phyloP scores from a whole-genome alignment of 768 basidiomycete species.

The Hygrocybe coccinea region DNA sequence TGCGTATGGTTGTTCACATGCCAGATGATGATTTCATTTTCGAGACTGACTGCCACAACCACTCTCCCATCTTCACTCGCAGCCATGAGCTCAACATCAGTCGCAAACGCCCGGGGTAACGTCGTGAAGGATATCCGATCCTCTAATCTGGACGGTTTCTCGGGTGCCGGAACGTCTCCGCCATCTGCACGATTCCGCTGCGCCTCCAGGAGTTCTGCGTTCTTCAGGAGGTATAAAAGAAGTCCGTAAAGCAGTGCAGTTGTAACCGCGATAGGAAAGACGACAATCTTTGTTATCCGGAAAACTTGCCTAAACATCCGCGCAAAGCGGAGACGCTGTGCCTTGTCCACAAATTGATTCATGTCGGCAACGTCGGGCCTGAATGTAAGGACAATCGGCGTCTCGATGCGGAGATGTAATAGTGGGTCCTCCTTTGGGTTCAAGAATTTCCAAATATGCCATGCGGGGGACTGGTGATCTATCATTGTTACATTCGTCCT shows the following conservation, averaged over 20 bases:
- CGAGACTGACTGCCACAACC: constrained; percentile 67
- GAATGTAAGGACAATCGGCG: constrained; percentile 73
- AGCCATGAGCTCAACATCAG: constrained; percentile 79
- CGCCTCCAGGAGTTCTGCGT: constrained; percentile 85
- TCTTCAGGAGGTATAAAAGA: constrained; percentile 82
- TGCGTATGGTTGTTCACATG: constrained; percentile 39
- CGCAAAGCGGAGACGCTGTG: constrained; percentile 28
- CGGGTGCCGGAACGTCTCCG: constrained; percentile 27
- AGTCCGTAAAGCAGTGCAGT: constrained; percentile 69
- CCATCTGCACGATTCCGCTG: constrained; percentile 59
- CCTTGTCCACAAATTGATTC: constrained; percentile 15
- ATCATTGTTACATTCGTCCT: constrained; percentile 21
- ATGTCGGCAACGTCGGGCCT: constrained; percentile 31
- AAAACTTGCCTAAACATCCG: constrained; percentile 49
- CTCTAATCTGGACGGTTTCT: constrained; percentile 34
- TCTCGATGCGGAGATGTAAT: constrained; percentile 75
- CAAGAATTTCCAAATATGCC: constrained; percentile 70
- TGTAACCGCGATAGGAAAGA: constrained; percentile 78
- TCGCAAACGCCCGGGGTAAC: constrained; percentile 73
- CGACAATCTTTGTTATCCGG: constrained; percentile 80
- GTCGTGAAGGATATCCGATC: constrained; percentile 55
- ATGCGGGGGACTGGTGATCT: constrained; percentile 44
- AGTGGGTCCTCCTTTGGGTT: constrained; percentile 63
- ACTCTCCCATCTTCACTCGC: constrained; percentile 62
- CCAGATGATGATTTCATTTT: constrained; percentile 77